phyloP scores from a whole-genome alignment of 176 grass and related monocot species.

The Musa itinerans region DNA sequence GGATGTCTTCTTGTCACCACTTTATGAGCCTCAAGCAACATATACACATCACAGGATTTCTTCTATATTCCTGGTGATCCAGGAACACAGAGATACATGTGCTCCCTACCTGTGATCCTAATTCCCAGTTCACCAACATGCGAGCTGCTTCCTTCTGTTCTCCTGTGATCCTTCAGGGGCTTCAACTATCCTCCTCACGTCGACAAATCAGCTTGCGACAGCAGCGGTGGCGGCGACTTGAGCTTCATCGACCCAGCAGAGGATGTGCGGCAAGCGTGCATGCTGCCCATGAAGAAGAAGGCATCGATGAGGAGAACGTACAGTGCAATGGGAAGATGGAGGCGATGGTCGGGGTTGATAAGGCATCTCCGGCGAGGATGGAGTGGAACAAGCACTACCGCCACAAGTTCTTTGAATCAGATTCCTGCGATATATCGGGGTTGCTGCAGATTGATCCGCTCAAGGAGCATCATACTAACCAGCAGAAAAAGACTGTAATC shows the following conservation, averaged over 20 bases:
- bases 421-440: conserved; percentile 19
- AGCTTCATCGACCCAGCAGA: no score
- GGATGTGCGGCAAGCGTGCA: not conserved
- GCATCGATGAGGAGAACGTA: not conserved
- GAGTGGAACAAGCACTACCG: conserved; percentile 9
- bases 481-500: conserved; percentile 83
- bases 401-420: conserved; percentile 23
- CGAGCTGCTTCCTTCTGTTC: not conserved
- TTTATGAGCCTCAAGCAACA: not conserved
- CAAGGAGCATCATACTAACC: conserved; percentile 34
- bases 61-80: not conserved
- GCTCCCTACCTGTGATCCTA: no score
- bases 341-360: not conserved
- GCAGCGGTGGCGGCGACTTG: not conserved
- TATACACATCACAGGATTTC: not conserved
- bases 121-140: not conserved
- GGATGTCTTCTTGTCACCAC: not conserved
- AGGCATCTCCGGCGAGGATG: not conserved
- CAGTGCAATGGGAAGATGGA: not conserved
- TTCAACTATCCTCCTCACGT: not conserved
- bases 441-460: conserved; percentile 30
- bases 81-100: no score
- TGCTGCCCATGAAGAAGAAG: not conserved
- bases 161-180: not conserved
- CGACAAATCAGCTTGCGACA: not conserved